Conservation (phyloP, 108 stramenopile species). For the Cyclostephanos tholiformis region DNA sequence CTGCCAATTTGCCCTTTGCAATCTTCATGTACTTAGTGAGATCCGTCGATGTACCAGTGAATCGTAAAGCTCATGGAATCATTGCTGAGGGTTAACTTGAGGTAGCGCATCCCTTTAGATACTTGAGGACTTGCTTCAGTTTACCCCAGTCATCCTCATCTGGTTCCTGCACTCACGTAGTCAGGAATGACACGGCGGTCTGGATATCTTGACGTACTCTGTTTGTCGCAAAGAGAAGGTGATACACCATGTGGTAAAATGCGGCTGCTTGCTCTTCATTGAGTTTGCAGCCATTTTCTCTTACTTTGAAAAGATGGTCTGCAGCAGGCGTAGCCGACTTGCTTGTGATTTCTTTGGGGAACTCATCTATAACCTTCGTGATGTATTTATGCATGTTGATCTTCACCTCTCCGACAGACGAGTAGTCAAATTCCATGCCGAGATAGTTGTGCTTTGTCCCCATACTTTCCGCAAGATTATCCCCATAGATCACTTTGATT, state of each 20-base stretch:
- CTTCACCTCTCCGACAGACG: not conserved
- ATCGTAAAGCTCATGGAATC: slow-evolving; percentile 1
- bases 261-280: not conserved
- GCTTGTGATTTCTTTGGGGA: not conserved
- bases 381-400: slow-evolving; percentile 16
- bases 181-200: slow-evolving; percentile 31
- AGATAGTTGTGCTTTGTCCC: slow-evolving; percentile 11
- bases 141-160: slow-evolving; percentile 37
- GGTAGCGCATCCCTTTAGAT: slow-evolving; percentile 6
- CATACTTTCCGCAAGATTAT: not conserved
- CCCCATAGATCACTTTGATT: not conserved
- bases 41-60: slow-evolving; percentile 38
- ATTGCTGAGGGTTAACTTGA: slow-evolving; percentile 11
- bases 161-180: slow-evolving; percentile 20
- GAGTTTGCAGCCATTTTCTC: not conserved
- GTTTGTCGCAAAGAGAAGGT: not conserved
- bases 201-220: slow-evolving; percentile 22
- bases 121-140: slow-evolving; percentile 5
- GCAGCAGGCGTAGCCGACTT: slow-evolving; percentile 3
- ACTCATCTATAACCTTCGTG: not conserved
- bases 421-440: slow-evolving; percentile 20
- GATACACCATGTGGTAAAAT: slow-evolving; percentile 2
- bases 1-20: slow-evolving; percentile 54
- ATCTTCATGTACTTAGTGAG: slow-evolving; percentile 43
- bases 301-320: not conserved